These are phyloP conservation scores for Nidula niveotomentosa DNA, from an alignment of 1,284 basidiomycete species.

Conservation along the genomic window DNA sequence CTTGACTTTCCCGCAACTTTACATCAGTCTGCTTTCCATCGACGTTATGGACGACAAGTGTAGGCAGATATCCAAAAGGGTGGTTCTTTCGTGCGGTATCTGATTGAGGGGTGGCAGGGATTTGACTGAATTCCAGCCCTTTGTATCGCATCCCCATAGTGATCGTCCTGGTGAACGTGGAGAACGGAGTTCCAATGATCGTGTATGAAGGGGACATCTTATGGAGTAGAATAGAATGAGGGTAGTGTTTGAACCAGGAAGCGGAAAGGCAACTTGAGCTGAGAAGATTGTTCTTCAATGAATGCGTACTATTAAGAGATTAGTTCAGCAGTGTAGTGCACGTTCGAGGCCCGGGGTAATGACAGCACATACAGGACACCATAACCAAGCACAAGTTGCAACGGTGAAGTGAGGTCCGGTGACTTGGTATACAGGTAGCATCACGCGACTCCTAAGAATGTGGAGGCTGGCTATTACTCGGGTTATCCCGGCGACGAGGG, in stretches of 20 bases:
- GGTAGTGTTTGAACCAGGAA: not conserved
- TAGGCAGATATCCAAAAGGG: slow-evolving; percentile 25
- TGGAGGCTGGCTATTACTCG: too few species aligned
- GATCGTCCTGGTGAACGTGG: slow-evolving; percentile 25
- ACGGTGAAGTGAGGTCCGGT: too few species aligned
- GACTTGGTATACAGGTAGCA: too few species aligned
- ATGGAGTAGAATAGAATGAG: not conserved
- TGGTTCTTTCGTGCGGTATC: slow-evolving; percentile 15
- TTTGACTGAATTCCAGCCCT: slow-evolving; percentile 17
- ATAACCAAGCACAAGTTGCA: too few species aligned
- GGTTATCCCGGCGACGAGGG: too few species aligned
- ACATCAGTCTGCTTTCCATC: slow-evolving; percentile 14
- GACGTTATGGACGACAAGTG: slow-evolving; percentile 21
- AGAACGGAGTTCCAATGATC: slow-evolving; percentile 24
- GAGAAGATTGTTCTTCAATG: too few species aligned
- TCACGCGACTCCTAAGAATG: too few species aligned
- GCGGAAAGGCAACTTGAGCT: not conserved
- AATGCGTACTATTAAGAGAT: too few species aligned
- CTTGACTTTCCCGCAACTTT: slow-evolving; percentile 25
- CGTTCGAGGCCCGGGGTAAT: too few species aligned
- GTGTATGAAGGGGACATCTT: slow-evolving; percentile 13
- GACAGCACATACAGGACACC: too few species aligned
- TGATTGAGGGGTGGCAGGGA: slow-evolving; percentile 12
- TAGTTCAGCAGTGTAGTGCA: too few species aligned
- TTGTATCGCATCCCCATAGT: slow-evolving; percentile 23